phyloP scores from a whole-genome alignment of 495 filamentous ascomycete species.

The Pseudomonodictys pantanalensis region DNA sequence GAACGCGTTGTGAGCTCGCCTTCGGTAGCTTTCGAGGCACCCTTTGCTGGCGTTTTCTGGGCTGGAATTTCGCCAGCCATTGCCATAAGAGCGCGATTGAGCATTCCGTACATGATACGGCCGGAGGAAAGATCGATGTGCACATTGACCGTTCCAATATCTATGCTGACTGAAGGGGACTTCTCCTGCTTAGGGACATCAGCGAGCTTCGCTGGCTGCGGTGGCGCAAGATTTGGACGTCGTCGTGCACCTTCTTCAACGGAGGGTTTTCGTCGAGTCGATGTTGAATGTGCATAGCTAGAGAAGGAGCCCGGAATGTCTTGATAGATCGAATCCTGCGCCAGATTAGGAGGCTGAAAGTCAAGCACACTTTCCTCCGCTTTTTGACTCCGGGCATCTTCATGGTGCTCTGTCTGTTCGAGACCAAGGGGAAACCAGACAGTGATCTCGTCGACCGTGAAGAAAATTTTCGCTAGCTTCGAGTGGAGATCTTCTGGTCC shows the following conservation, averaged over 20 bases:
- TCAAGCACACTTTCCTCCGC: background rate
- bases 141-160: conserved; percentile 27
- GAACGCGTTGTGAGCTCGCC: background rate
- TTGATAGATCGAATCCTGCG: conserved; percentile 32
- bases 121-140: conserved; percentile 31
- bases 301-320: conserved; percentile 44
- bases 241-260: conserved; percentile 6
- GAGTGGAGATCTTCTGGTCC: background rate
- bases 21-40: too few relatives aligned
- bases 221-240: background rate
- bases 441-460: conserved; percentile 24
- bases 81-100: conserved; percentile 16
- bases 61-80: background rate
- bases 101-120: conserved; percentile 31
- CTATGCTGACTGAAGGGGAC: conserved; percentile 13
- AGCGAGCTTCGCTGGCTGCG: background rate
- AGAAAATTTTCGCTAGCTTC: conserved; percentile 27
- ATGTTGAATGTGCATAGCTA: conserved; percentile 34
- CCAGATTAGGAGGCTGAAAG: conserved; percentile 20
- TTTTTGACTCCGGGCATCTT: background rate
- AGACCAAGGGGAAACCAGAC: conserved; percentile 29
- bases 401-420: background rate
- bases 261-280: conserved; percentile 13
- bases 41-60: conserved; percentile 1
- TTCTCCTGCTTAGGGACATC: background rate